Percentiles rank a stretch among this genome's conserved stretches.
Evolutionary conservation across 2,329 filamentous ascomycete species (phyloP).

Genomic region (Lasiodiplodia hormozganensis): DNA sequence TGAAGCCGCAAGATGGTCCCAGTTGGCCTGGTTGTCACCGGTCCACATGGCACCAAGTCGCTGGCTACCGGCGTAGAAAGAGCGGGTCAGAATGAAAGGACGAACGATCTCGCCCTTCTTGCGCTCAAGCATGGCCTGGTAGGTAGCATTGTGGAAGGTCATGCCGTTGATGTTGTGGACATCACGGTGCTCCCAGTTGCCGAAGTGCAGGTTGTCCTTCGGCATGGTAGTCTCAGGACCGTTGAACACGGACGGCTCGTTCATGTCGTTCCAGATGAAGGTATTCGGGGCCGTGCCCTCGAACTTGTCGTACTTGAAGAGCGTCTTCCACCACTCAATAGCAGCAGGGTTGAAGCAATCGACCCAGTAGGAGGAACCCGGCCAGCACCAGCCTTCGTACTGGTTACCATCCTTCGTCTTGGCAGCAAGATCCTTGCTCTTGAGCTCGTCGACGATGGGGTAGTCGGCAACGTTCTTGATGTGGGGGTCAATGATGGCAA

Average conservation of each 20-base stretch:
- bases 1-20: conserved; percentile 87
- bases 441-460: conserved; percentile 77
- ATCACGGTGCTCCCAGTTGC: conserved; percentile 94
- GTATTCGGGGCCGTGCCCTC: conserved; percentile 85
- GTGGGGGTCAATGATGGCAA: conserved; percentile 94
- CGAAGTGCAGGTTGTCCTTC: conserved; percentile 93
- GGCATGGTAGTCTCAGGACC: conserved; percentile 98
- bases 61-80: conserved; percentile 91
- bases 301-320: conserved; percentile 90
- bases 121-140: conserved; percentile 80
- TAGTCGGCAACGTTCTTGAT: conserved; percentile 93
- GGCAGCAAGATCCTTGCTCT: conserved; percentile 81
- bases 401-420: conserved; percentile 88
- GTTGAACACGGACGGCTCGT: conserved; percentile 98
- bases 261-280: conserved; percentile 99
- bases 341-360: conserved; percentile 95
- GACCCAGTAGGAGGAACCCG: conserved; percentile 94
- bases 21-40: conserved; percentile 93
- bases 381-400: conserved; percentile 99
- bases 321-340: conserved; percentile 84
- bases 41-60: conserved; percentile 97
- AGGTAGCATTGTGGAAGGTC: conserved; percentile 95
- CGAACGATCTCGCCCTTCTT: conserved; percentile 85
- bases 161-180: conserved; percentile 95
- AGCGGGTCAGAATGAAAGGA: conserved; percentile 90